A percentile compares a stretch with the other conserved stretches of the same genome.
Evolutionary conservation across 495 filamentous ascomycete genomes (phyloP).

Genomic region (Daldinia loculata): DNA sequence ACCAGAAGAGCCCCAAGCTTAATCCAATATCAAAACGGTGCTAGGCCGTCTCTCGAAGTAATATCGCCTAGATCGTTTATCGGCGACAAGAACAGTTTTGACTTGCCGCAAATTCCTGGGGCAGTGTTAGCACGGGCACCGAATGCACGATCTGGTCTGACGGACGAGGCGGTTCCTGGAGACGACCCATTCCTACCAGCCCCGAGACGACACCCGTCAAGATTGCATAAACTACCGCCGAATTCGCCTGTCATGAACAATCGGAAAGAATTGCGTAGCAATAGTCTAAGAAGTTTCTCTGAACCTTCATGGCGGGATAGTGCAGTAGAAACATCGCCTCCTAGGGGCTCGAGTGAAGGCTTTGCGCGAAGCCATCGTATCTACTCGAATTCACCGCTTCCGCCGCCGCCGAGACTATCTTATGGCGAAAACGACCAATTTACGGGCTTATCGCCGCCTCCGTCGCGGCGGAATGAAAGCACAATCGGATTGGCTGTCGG

Average conservation of each 20-base stretch:
- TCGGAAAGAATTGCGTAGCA: slow-evolving; percentile 54
- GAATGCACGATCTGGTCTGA: slow-evolving; percentile 58
- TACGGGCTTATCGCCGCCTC: slow-evolving; percentile 51
- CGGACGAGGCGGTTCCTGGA: slow-evolving; percentile 59
- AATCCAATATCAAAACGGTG: slow-evolving; percentile 54
- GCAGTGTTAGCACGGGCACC: slow-evolving; percentile 56
- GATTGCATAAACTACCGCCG: slow-evolving; percentile 55
- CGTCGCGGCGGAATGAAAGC: slow-evolving; percentile 48
- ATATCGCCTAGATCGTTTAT: slow-evolving; percentile 50
- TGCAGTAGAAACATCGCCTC: slow-evolving; percentile 22
- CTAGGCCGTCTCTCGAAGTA: slow-evolving; percentile 47
- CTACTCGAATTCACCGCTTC: slow-evolving; percentile 54
- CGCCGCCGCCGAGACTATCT: slow-evolving; percentile 52
- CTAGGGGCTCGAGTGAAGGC: slow-evolving; percentile 28
- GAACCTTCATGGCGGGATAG: slow-evolving; percentile 46
- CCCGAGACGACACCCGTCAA: slow-evolving; percentile 52
- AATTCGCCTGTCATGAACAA: slow-evolving; percentile 44
- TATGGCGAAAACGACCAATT: slow-evolving; percentile 50
- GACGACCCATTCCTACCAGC: slow-evolving; percentile 55
- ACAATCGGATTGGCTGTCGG: slow-evolving; percentile 57
- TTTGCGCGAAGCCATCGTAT: slow-evolving; percentile 41
- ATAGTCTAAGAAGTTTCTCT: slow-evolving; percentile 49
- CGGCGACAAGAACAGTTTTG: slow-evolving; percentile 49
- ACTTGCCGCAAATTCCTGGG: slow-evolving; percentile 54
- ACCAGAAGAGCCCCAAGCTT: slow-evolving; percentile 54